Percentiles rank a stretch among this genome's conserved stretches.
phyloP scores from a whole-genome alignment of 2,329 filamentous ascomycete species.

The Fusarium sp. region DNA sequence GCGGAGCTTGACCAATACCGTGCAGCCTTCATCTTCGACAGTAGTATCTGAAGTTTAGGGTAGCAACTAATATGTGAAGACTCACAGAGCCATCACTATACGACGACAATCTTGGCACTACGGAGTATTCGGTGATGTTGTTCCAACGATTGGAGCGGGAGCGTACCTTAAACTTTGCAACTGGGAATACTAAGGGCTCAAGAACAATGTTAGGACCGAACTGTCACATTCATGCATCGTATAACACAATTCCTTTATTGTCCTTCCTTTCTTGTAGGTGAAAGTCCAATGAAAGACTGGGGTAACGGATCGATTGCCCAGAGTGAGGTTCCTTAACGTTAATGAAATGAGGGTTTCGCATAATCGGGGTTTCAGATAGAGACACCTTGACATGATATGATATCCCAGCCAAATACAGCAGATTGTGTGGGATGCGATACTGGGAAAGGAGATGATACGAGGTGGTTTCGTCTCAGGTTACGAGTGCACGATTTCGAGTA shows the following conservation, averaged over 20 bases:
- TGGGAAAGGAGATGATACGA: slow-evolving; percentile 7
- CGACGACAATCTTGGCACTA: not conserved
- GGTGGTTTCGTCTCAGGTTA: slow-evolving; percentile 5
- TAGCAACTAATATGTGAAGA: not conserved
- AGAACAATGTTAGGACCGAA: not conserved
- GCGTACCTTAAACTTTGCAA: not conserved
- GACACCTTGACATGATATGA: not conserved
- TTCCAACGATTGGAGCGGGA: not conserved
- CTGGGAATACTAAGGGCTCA: not conserved
- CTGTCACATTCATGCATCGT: not conserved
- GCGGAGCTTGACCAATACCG: not conserved
- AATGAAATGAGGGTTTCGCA: not conserved
- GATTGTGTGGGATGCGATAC: not conserved
- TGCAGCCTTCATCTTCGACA: not conserved
- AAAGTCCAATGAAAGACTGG: not conserved
- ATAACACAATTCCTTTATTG: not conserved
- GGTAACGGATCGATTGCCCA: not conserved
- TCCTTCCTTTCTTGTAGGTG: not conserved
- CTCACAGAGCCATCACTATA: not conserved
- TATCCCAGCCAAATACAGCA: not conserved
- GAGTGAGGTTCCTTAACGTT: not conserved
- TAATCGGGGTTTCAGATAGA: slow-evolving; percentile 15
- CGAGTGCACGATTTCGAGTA: slow-evolving; percentile 1
- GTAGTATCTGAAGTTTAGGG: not conserved
- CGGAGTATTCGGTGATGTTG: too few relatives aligned